Conservation (phyloP, 129 eudicot species). For the Saussurea involucrata region DNA sequence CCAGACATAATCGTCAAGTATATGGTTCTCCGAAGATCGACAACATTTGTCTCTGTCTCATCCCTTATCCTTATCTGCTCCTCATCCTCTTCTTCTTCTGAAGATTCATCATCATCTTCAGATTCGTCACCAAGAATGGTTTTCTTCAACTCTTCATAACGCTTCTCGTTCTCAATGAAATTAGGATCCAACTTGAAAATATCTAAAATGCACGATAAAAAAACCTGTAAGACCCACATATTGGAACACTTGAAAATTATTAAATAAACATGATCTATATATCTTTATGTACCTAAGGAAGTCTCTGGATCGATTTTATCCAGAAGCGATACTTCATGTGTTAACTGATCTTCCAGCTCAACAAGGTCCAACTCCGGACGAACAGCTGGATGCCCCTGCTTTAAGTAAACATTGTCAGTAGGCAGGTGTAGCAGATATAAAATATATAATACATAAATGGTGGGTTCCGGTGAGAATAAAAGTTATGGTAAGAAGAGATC, state of each 20-base stretch:
- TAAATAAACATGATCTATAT: background rate
- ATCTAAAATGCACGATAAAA: conserved; percentile 36
- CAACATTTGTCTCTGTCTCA: conserved; percentile 84
- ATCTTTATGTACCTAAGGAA: conserved; percentile 46
- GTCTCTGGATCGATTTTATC: conserved; percentile 79
- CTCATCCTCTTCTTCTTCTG: conserved; percentile 88
- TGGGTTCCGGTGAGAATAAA: too few species aligned
- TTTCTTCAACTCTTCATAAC: conserved; percentile 84
- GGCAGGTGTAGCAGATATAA: background rate
- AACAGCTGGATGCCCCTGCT: conserved; percentile 87
- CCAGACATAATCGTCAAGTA: conserved; percentile 94
- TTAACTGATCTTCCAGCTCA: conserved; percentile 86
- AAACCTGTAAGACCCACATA: background rate
- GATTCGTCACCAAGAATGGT: conserved; percentile 90
- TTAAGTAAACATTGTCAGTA: background rate
- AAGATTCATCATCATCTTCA: conserved; percentile 67
- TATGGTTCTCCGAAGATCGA: conserved; percentile 83
- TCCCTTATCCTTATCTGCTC: conserved; percentile 83
- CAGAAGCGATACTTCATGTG: conserved; percentile 82
- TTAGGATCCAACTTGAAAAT: conserved; percentile 80
- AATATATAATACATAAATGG: background rate
- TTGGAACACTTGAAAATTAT: background rate
- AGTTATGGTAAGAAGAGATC: too few species aligned
- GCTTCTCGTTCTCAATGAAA: conserved; percentile 69
- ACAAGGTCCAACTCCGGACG: conserved; percentile 95